phyloP scores from a whole-genome alignment of 176 grass and related monocot species.

The Avena atlantica region DNA sequence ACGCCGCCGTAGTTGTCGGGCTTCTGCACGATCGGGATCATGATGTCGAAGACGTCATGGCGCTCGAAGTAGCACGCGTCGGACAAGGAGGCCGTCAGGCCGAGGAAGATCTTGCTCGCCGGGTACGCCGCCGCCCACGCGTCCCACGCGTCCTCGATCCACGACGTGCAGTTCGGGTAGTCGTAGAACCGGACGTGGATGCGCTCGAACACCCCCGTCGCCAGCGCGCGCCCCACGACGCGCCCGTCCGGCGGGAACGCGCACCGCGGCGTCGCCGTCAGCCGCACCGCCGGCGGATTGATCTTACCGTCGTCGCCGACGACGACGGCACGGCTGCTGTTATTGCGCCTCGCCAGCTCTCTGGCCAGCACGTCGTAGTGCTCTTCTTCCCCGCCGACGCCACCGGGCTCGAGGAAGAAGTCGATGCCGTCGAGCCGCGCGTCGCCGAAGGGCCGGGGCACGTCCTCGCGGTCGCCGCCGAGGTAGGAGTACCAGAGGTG shows the following conservation, averaged over 20 bases:
- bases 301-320: neutral
- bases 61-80: neutral
- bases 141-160: conserved; percentile 17
- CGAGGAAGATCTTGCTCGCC: neutral
- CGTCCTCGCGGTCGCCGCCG: neutral
- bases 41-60: neutral
- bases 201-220: conserved; percentile 59
- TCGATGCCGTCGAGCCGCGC: conserved; percentile 19
- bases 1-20: conserved; percentile 28
- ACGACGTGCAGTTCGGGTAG: conserved; percentile 32
- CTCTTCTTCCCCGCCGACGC: neutral
- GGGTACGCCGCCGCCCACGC: conserved; percentile 46
- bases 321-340: no score
- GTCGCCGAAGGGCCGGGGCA: conserved; percentile 38
- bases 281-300: neutral
- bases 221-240: conserved; percentile 38
- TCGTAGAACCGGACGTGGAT: conserved; percentile 79
- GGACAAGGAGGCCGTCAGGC: neutral
- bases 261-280: conserved; percentile 60
- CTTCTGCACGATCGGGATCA: conserved; percentile 40
- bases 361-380: conserved; percentile 37
- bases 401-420: neutral
- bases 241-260: conserved; percentile 44
- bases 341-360: neutral
- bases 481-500: conserved; percentile 30